phyloP scores from a whole-genome alignment of 805 yeast genomes.

The Yarrowia sp. region DNA sequence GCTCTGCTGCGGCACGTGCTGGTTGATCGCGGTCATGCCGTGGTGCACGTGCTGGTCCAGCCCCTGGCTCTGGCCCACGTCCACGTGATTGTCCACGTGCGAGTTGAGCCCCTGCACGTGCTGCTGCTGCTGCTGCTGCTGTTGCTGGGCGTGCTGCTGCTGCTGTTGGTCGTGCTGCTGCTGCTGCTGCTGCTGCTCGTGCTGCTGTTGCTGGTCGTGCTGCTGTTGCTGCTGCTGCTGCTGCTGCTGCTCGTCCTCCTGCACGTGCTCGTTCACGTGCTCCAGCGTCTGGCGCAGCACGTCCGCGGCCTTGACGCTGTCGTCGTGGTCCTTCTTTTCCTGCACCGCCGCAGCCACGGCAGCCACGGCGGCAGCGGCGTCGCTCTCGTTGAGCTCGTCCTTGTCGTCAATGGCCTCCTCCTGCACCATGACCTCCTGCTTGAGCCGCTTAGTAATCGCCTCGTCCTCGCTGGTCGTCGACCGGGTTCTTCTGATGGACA shows the following conservation, averaged over 20 bases:
- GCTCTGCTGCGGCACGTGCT: slow-evolving; percentile 21
- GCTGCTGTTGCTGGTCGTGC: not conserved
- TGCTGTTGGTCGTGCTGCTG: not conserved
- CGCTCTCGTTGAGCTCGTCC: slow-evolving; percentile 38
- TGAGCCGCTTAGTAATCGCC: slow-evolving; percentile 30
- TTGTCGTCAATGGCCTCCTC: slow-evolving; percentile 37
- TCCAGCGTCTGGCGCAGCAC: slow-evolving; percentile 23
- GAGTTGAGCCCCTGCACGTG: not conserved
- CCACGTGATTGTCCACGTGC: not conserved
- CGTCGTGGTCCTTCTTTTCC: slow-evolving; percentile 34
- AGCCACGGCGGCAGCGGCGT: slow-evolving; percentile 39
- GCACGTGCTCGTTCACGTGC: slow-evolving; percentile 23
- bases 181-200: slow-evolving; percentile 3
- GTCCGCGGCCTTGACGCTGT: slow-evolving; percentile 33
- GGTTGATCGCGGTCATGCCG: slow-evolving; percentile 33
- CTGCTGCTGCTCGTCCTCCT: not conserved
- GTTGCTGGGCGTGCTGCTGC: not conserved
- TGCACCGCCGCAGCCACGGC: slow-evolving; percentile 39
- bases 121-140: not conserved
- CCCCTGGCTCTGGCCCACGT: slow-evolving; percentile 1
- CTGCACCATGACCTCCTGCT: slow-evolving; percentile 22
- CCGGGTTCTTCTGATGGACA: slow-evolving; percentile 23
- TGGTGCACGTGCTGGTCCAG: slow-evolving; percentile 10
- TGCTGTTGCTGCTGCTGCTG: slow-evolving; percentile 1
- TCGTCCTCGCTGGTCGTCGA: slow-evolving; percentile 17